Evolutionary conservation across 1,284 basidiomycete species (phyloP).

Genomic region (Grifola frondosa): DNA sequence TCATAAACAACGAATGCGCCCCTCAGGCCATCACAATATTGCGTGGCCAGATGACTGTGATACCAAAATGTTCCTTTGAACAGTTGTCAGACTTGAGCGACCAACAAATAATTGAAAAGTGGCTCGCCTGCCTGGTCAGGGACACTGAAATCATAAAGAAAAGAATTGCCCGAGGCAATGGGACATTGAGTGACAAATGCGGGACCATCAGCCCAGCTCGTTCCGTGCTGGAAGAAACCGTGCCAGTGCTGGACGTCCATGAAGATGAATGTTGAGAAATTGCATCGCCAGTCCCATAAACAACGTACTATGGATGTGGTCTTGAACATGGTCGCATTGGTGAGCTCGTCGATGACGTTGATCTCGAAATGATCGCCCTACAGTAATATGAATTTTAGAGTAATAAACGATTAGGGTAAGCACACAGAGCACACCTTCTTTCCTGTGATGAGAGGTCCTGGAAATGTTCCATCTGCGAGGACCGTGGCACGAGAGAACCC

Average conservation of each 20-base stretch:
- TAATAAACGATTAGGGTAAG: background rate
- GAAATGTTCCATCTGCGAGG: conserved; percentile 25
- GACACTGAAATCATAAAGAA: conserved; percentile 38
- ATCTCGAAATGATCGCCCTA: conserved; percentile 32
- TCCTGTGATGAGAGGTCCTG: conserved; percentile 27
- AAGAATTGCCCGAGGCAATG: conserved; percentile 41
- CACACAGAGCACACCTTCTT: conserved; percentile 17
- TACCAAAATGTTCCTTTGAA: conserved; percentile 19
- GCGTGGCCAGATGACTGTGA: conserved; percentile 21
- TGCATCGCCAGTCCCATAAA: too few relatives aligned
- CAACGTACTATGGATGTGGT: conserved; percentile 36
- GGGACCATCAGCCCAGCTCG: conserved; percentile 23
- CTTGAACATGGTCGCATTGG: conserved; percentile 34
- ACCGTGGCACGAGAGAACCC: conserved; percentile 24
- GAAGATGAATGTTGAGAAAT: too few relatives aligned
- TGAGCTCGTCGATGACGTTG: conserved; percentile 37
- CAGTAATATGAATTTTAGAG: background rate
- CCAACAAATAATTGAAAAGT: too few relatives aligned
- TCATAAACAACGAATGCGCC: conserved; percentile 41
- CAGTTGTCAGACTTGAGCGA: too few relatives aligned
- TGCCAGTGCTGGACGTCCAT: conserved; percentile 41
- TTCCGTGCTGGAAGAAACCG: conserved; percentile 28
- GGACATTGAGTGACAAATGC: conserved; percentile 43
- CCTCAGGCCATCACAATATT: conserved; percentile 31
- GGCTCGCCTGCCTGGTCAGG: conserved; percentile 30